Evolutionary conservation across 108 stramenopile species (phyloP).

Genomic region (Fragilaria crotonensis): DNA sequence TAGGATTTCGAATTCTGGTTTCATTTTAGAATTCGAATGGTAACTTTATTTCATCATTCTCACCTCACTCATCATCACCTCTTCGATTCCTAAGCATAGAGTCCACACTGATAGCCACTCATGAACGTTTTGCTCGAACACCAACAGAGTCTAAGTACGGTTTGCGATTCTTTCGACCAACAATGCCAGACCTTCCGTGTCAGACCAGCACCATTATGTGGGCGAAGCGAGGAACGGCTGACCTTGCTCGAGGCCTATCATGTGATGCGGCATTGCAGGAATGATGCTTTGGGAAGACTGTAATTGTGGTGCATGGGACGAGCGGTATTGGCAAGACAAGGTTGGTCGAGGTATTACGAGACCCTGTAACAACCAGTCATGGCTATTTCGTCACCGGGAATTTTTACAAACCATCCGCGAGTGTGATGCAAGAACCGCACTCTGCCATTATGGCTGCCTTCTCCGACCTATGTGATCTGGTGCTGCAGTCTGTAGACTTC

Average conservation of each 20-base stretch:
- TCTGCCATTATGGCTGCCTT: background rate
- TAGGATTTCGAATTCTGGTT: too few relatives aligned
- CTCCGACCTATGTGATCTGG: background rate
- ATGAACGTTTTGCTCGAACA: too few relatives aligned
- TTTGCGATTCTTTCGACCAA: too few relatives aligned
- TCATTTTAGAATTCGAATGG: too few relatives aligned
- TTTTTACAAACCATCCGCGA: background rate
- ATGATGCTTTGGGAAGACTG: background rate
- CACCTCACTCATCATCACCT: too few relatives aligned
- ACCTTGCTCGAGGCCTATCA: background rate
- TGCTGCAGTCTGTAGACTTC: background rate
- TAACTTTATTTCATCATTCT: too few relatives aligned
- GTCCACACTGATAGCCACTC: too few relatives aligned
- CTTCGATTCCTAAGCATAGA: too few relatives aligned
- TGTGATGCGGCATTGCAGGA: background rate
- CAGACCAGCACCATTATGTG: background rate
- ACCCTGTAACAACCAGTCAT: background rate
- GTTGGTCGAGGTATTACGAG: background rate
- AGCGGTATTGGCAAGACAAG: background rate
- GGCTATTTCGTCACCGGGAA: background rate
- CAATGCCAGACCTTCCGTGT: too few relatives aligned
- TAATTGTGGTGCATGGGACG: background rate
- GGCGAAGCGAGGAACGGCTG: background rate
- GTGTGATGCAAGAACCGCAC: background rate
- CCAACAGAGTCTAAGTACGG: too few relatives aligned